These are phyloP conservation scores for Neonectria magnoliae DNA, from an alignment of 2,329 filamentous ascomycete genomes.

Conservation along the genomic window DNA sequence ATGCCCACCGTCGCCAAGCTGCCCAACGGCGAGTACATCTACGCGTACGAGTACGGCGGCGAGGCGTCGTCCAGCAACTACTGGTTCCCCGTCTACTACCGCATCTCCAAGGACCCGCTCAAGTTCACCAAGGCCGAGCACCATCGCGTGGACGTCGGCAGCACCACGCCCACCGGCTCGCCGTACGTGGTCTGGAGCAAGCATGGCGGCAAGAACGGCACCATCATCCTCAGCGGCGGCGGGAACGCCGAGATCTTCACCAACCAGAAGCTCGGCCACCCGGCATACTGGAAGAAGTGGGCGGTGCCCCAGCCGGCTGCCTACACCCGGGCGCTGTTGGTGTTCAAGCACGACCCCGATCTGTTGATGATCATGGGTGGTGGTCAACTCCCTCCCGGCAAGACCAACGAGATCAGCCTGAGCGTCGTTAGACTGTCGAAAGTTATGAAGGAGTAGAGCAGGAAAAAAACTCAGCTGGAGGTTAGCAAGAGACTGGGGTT, in stretches of 20 bases:
- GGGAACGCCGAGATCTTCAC: conserved; percentile 52
- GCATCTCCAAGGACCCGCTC: conserved; percentile 51
- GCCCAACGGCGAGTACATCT: conserved; percentile 63
- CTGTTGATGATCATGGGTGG: conserved; percentile 56
- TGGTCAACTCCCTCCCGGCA: conserved; percentile 57
- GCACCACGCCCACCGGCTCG: conserved; percentile 49
- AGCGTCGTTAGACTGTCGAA: conserved; percentile 48
- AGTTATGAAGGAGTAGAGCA: conserved; percentile 36
- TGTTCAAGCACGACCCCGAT: conserved; percentile 48
- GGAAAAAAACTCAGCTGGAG: background rate
- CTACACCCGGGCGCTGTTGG: conserved; percentile 51
- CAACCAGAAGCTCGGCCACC: conserved; percentile 53
- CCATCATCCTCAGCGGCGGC: conserved; percentile 54
- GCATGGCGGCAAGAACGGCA: conserved; percentile 56
- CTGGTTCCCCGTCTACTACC: conserved; percentile 58
- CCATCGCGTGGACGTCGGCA: conserved; percentile 46
- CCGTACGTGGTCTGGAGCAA: conserved; percentile 58
- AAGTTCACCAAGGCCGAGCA: conserved; percentile 48
- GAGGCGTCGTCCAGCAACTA: conserved; percentile 47
- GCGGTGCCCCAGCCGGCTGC: conserved; percentile 48
- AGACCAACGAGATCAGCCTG: conserved; percentile 54
- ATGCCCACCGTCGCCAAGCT: conserved; percentile 72
- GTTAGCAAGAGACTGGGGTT: background rate
- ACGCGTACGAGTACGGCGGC: conserved; percentile 71
- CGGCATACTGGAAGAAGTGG: conserved; percentile 50